Percentiles rank a stretch among this genome's conserved stretches.
phyloP scores from a whole-genome alignment of 371 early-diverging fungal genomes.

The Haplosporangium sp. region DNA sequence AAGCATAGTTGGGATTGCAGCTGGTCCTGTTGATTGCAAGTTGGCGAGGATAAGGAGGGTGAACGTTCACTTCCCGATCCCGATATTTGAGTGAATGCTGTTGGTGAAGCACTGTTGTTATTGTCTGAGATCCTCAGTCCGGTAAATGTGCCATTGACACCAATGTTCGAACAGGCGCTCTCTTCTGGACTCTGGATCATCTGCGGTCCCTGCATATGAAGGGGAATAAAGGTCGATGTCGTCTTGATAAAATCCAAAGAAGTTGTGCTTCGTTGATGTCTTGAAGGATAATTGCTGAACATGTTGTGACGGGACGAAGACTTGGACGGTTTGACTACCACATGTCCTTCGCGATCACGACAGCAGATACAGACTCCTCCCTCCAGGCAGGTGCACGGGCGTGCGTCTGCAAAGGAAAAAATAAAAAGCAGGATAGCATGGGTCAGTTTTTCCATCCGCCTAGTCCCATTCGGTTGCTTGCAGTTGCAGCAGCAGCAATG shows the following conservation, averaged over 20 bases:
- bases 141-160: slow-evolving; percentile 17
- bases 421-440: not conserved
- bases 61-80: slow-evolving; percentile 9
- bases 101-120: slow-evolving; percentile 3
- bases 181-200: slow-evolving; percentile 25
- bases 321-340: slow-evolving; percentile 34
- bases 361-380: slow-evolving; percentile 42
- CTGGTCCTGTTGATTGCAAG: slow-evolving; percentile 11
- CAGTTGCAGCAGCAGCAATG: too few relatives aligned
- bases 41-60: slow-evolving; percentile 7
- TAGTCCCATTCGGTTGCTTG: too few relatives aligned
- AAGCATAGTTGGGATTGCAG: slow-evolving; percentile 29
- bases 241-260: slow-evolving; percentile 26
- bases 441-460: not conserved
- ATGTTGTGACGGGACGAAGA: slow-evolving; percentile 15
- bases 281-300: slow-evolving; percentile 19
- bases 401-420: not conserved
- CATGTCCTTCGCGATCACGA: slow-evolving; percentile 36
- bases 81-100: not conserved
- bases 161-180: slow-evolving; percentile 18
- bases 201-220: slow-evolving; percentile 4
- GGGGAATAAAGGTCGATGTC: slow-evolving; percentile 5
- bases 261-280: slow-evolving; percentile 10
- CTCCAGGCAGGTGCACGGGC: slow-evolving; percentile 30
- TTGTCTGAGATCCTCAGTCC: slow-evolving; percentile 13